Conservation (phyloP, 192 early-diverging fungal genomes). For the Backusella parvicylindrica region DNA sequence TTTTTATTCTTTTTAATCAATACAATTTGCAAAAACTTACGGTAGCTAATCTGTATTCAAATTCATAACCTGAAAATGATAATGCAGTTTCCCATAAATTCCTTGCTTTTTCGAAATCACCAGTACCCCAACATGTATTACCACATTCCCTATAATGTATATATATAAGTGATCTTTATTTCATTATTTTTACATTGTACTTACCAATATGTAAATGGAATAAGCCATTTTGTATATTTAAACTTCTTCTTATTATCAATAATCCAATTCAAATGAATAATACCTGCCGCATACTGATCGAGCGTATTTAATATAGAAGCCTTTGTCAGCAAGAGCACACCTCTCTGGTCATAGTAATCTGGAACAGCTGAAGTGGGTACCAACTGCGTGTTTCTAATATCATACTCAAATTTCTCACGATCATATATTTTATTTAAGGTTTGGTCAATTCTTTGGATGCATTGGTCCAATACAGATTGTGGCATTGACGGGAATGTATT, state of each 20-base stretch:
- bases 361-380: conserved; percentile 26
- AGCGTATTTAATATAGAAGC: conserved; percentile 45
- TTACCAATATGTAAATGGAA: conserved; percentile 54
- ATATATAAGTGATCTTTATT: not conserved
- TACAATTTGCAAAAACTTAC: conserved; percentile 8
- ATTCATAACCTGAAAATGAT: conserved; percentile 43
- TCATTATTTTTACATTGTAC: not conserved
- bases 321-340: conserved; percentile 43
- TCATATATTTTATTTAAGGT: conserved; percentile 30
- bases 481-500: conserved; percentile 49
- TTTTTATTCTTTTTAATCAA: not conserved
- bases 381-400: conserved; percentile 26
- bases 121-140: conserved; percentile 41
- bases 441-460: conserved; percentile 25
- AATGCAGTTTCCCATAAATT: conserved; percentile 44
- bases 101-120: conserved; percentile 33
- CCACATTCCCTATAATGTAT: conserved; percentile 40
- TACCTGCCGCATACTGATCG: conserved; percentile 34
- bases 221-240: conserved; percentile 42
- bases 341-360: conserved; percentile 42
- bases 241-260: conserved; percentile 42
- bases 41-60: conserved; percentile 44
- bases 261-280: conserved; percentile 48
- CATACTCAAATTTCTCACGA: conserved; percentile 33
- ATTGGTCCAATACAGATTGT: conserved; percentile 26